phyloP scores from a whole-genome alignment of 2,329 filamentous ascomycete species.

The Phialocephala sp. region DNA sequence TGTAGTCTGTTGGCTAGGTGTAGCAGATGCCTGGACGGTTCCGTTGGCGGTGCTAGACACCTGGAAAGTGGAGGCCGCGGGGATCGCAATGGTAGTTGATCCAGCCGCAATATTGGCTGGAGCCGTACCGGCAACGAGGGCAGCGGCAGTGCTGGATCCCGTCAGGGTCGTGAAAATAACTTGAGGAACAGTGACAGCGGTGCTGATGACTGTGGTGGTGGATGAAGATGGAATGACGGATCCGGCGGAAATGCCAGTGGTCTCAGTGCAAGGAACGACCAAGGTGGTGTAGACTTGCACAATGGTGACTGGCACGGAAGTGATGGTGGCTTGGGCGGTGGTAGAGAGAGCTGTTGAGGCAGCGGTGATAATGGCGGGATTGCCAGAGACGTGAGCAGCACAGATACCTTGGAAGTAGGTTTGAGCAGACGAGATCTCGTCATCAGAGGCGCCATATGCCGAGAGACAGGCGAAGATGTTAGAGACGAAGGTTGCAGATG shows the following conservation, averaged over 20 bases:
- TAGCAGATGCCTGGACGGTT: conserved; percentile 36
- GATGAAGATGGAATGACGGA: conserved; percentile 56
- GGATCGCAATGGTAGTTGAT: conserved; percentile 34
- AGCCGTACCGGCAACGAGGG: conserved; percentile 44
- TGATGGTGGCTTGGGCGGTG: conserved; percentile 43
- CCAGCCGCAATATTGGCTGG: conserved; percentile 36
- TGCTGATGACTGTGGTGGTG: conserved; percentile 51
- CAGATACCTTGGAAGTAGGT: conserved; percentile 93
- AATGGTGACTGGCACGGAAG: conserved; percentile 53
- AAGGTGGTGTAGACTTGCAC: conserved; percentile 57
- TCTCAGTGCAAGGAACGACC: conserved; percentile 55
- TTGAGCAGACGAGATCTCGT: conserved; percentile 72
- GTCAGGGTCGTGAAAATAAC: conserved; percentile 51
- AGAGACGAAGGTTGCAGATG: conserved; percentile 74
- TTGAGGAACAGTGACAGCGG: conserved; percentile 57
- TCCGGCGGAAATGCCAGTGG: conserved; percentile 46
- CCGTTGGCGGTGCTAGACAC: conserved; percentile 31
- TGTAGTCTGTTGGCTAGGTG: conserved; percentile 44
- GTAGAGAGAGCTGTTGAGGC: conserved; percentile 66
- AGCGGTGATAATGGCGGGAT: conserved; percentile 85
- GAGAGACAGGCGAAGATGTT: conserved; percentile 83
- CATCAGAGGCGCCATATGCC: conserved; percentile 71
- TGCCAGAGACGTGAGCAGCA: conserved; percentile 72
- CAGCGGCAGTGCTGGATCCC: conserved; percentile 11
- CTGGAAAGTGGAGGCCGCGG: conserved; percentile 23